A percentile compares a stretch with the other conserved stretches of the same genome.
phyloP scores from a whole-genome alignment of 108 stramenopile genomes.

The Conticribra guillardii region DNA sequence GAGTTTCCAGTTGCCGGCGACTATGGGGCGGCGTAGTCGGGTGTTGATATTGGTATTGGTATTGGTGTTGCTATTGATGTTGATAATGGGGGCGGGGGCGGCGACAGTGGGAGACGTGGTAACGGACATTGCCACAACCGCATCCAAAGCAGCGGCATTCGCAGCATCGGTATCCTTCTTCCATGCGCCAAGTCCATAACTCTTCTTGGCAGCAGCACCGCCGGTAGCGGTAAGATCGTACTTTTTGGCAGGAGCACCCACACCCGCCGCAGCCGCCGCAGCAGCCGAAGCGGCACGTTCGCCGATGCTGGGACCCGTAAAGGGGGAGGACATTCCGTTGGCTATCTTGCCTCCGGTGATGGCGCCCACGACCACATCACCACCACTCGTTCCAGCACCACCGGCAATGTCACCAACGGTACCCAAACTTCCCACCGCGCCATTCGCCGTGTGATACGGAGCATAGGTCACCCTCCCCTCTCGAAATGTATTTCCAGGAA shows the following conservation, averaged over 20 bases:
- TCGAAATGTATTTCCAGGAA: not conserved
- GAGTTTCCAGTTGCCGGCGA: conserved; percentile 84
- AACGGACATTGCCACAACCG: not conserved
- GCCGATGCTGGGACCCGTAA: no score
- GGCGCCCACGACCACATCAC: no score
- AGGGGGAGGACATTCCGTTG: no score
- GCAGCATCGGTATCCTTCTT: conserved; percentile 7
- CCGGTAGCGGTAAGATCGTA: not conserved
- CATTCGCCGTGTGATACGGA: not conserved
- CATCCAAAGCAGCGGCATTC: no score
- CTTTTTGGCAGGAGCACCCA: conserved; percentile 8
- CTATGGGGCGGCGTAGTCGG: conserved; percentile 40
- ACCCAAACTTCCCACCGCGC: not conserved
- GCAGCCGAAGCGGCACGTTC: conserved; percentile 25
- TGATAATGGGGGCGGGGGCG: not conserved
- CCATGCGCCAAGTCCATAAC: conserved; percentile 31
- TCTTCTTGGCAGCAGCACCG: not conserved
- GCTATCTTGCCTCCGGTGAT: no score
- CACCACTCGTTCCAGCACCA: no score
- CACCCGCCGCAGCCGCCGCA: conserved; percentile 30
- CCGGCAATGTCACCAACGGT: not conserved
- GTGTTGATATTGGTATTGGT: conserved; percentile 7
- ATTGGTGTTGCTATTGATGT: not conserved
- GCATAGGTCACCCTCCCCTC: not conserved
- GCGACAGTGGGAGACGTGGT: not conserved